A percentile compares a stretch with the other conserved stretches of the same genome.
Evolutionary conservation across 2,329 filamentous ascomycete species (phyloP).

Genomic region (Ophiocordyceps sinensis): DNA sequence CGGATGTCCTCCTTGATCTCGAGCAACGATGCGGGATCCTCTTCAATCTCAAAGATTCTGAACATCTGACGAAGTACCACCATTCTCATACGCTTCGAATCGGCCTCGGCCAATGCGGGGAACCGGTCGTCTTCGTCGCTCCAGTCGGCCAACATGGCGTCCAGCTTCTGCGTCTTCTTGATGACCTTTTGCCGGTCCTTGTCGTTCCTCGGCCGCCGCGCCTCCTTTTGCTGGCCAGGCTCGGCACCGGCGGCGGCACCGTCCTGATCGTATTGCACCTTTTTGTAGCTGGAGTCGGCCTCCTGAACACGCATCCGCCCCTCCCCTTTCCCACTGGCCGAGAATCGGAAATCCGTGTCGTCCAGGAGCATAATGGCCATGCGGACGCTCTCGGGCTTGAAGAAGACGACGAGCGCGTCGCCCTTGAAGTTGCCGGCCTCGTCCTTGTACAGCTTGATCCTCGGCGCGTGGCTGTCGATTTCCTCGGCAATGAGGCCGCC

Average conservation of each 20-base stretch:
- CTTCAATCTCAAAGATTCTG: slow-evolving; percentile 67
- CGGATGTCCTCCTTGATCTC: slow-evolving; percentile 93
- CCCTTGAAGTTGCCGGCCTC: slow-evolving; percentile 78
- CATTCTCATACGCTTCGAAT: slow-evolving; percentile 54
- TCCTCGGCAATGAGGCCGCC: slow-evolving; percentile 89
- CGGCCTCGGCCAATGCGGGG: slow-evolving; percentile 24
- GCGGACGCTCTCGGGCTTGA: slow-evolving; percentile 83
- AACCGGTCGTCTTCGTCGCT: slow-evolving; percentile 54
- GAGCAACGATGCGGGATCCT: slow-evolving; percentile 67
- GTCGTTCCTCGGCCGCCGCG: slow-evolving; percentile 34
- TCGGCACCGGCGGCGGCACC: slow-evolving; percentile 7
- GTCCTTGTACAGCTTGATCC: slow-evolving; percentile 87
- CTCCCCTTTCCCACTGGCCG: slow-evolving; percentile 30
- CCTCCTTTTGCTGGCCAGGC: slow-evolving; percentile 19
- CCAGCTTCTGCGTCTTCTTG: slow-evolving; percentile 78
- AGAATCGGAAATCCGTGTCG: slow-evolving; percentile 65
- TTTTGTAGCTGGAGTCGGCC: slow-evolving; percentile 87
- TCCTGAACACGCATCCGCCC: slow-evolving; percentile 68
- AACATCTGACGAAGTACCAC: slow-evolving; percentile 93
- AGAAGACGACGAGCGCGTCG: slow-evolving; percentile 85
- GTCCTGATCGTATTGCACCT: slow-evolving; percentile 51
- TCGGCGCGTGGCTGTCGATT: slow-evolving; percentile 72
- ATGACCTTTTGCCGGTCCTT: slow-evolving; percentile 82
- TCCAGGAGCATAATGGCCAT: slow-evolving; percentile 72
- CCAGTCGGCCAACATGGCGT: slow-evolving; percentile 89